Conservation (phyloP, 2,329 filamentous ascomycete genomes). For the Leptoxyphium fumago region DNA sequence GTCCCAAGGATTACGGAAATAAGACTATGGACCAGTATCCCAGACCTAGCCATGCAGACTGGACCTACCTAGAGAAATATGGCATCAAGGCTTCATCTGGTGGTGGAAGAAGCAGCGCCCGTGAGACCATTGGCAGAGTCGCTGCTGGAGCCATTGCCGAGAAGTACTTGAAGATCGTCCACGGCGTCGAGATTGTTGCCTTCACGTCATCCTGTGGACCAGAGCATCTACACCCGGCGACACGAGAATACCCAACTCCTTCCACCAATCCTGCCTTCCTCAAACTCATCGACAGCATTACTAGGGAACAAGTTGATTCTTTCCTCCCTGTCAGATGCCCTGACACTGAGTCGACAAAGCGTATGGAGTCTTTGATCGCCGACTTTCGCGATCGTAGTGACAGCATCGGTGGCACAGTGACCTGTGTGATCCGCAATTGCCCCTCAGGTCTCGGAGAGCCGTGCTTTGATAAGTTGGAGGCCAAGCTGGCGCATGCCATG, state of each 20-base stretch:
- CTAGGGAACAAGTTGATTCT: constrained; percentile 62
- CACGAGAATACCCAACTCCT: constrained; percentile 49
- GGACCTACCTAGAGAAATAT: constrained; percentile 95
- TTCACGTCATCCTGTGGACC: constrained; percentile 77
- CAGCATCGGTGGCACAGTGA: constrained; percentile 88
- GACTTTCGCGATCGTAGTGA: constrained; percentile 65
- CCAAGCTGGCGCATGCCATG: constrained; percentile 83
- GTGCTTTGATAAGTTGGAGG: constrained; percentile 90
- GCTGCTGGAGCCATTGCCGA: constrained; percentile 86
- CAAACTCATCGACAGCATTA: constrained; percentile 54
- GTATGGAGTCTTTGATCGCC: constrained; percentile 69
- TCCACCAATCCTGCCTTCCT: constrained; percentile 70
- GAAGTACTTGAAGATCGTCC: constrained; percentile 69
- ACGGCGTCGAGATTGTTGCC: constrained; percentile 81
- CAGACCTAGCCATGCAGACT: constrained; percentile 85
- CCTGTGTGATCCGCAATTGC: constrained; percentile 77
- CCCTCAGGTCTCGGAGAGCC: constrained; percentile 84
- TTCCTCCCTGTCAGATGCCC: constrained; percentile 84
- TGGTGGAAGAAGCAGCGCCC: constrained; percentile 78
- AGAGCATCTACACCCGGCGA: constrained; percentile 62
- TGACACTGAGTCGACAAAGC: constrained; percentile 43
- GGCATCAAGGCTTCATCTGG: constrained; percentile 83
- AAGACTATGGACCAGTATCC: constrained; percentile 86
- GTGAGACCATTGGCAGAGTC: constrained; percentile 84
- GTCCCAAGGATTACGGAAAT: constrained; percentile 80